Conservation (phyloP, 179 eudicot genomes). For the Monotropa hypopitys region DNA sequence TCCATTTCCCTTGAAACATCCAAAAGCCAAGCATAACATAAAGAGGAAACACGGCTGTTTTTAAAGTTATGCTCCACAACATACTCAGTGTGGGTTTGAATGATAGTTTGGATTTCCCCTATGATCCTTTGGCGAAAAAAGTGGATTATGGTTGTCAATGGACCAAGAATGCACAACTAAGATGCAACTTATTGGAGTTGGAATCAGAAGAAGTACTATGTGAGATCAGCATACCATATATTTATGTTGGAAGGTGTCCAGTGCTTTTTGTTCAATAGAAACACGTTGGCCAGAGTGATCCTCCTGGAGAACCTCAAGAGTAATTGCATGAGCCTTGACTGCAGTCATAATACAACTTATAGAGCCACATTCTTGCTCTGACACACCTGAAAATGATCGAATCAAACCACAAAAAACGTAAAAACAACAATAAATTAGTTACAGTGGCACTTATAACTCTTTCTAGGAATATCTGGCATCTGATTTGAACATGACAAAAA, state of each 20-base stretch:
- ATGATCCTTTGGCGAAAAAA: background rate
- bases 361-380: constrained; percentile 45
- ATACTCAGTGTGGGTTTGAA: background rate
- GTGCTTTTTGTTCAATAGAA: constrained; percentile 52
- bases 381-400: constrained; percentile 29
- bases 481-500: background rate
- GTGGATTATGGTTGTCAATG: background rate
- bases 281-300: constrained; percentile 55
- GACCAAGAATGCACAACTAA: background rate
- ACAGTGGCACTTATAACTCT: background rate
- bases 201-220: background rate
- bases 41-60: background rate
- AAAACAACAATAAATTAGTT: background rate
- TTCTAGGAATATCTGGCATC: background rate
- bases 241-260: constrained; percentile 59
- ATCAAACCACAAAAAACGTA: too few species aligned
- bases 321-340: constrained; percentile 43
- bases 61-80: background rate
- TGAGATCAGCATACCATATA: constrained; percentile 48
- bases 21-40: background rate
- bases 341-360: constrained; percentile 39
- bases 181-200: background rate
- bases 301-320: constrained; percentile 37
- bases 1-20: background rate
- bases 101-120: background rate